Conservation (phyloP, 2,329 filamentous ascomycete genomes). For the Madurella fahalii region DNA sequence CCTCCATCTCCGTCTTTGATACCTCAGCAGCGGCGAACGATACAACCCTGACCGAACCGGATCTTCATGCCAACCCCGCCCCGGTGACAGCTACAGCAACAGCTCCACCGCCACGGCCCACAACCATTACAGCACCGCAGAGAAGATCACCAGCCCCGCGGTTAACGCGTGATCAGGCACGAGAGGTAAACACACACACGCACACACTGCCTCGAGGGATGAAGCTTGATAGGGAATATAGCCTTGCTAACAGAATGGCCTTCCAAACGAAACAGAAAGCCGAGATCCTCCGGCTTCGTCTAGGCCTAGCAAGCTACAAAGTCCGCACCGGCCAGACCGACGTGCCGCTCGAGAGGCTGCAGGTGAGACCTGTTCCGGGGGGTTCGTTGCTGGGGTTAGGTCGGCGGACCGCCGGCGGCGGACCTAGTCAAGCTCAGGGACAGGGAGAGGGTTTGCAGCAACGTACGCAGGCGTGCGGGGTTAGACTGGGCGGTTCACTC, state of each 20-base stretch:
- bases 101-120: neutral
- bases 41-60: constrained; percentile 49
- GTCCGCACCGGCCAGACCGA: constrained; percentile 67
- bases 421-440: too few species aligned
- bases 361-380: constrained; percentile 35
- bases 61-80: constrained; percentile 27
- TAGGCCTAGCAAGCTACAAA: constrained; percentile 71
- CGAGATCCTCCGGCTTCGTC: constrained; percentile 62
- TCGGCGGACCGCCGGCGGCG: too few species aligned
- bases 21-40: constrained; percentile 42
- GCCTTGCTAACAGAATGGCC: neutral
- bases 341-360: constrained; percentile 59
- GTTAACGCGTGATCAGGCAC: constrained; percentile 50
- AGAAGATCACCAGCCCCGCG: neutral
- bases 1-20: constrained; percentile 49
- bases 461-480: too few species aligned
- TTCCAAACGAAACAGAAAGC: constrained; percentile 47
- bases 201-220: neutral
- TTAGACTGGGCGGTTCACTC: too few species aligned
- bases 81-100: constrained; percentile 3
- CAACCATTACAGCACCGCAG: neutral
- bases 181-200: constrained; percentile 40
- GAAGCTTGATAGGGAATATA: neutral
- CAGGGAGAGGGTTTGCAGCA: too few species aligned
- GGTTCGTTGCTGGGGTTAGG: neutral